phyloP scores from a whole-genome alignment of 2,329 filamentous ascomycete species.

The Scopulariopsis brevicaulis region DNA sequence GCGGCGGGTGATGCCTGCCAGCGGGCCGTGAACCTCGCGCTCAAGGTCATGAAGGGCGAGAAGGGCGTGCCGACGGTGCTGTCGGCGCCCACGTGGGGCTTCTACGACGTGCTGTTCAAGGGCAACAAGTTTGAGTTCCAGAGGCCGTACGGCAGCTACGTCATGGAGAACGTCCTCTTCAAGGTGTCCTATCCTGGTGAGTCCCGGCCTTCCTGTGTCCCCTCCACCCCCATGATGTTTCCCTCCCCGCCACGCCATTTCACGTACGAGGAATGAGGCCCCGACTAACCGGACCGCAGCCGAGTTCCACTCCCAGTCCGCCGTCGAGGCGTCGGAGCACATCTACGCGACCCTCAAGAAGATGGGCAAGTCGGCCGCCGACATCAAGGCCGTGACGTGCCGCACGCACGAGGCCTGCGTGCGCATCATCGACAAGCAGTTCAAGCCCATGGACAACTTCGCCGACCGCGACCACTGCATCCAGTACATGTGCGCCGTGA shows the following conservation, averaged over 20 bases:
- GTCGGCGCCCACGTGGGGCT: slow-evolving; percentile 88
- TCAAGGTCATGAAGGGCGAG: slow-evolving; percentile 89
- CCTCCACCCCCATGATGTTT: not conserved
- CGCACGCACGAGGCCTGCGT: slow-evolving; percentile 97
- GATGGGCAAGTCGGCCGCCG: slow-evolving; percentile 80
- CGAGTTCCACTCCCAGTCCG: slow-evolving; percentile 98
- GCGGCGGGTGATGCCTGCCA: slow-evolving; percentile 97
- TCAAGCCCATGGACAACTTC: slow-evolving; percentile 99
- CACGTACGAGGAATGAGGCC: not conserved
- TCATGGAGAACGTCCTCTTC: slow-evolving; percentile 99
- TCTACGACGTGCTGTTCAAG: slow-evolving; percentile 97
- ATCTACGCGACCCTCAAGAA: slow-evolving; percentile 74
- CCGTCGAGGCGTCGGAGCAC: slow-evolving; percentile 86
- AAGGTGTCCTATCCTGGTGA: slow-evolving; percentile 96
- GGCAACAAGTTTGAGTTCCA: slow-evolving; percentile 95
- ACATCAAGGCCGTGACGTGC: slow-evolving; percentile 89
- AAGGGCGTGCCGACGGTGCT: slow-evolving; percentile 84
- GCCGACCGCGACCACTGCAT: slow-evolving; percentile 99
- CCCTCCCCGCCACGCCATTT: not conserved
- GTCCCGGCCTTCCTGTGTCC: slow-evolving; percentile 13
- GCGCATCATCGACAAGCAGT: slow-evolving; percentile 99
- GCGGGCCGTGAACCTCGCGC: slow-evolving; percentile 78
- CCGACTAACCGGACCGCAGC: slow-evolving; percentile 29
- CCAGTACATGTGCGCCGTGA: slow-evolving; percentile 97
- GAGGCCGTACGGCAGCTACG: slow-evolving; percentile 91